Evolutionary conservation across 768 basidiomycete species (phyloP), one percentile per base, ranked within the genome.

Genomic region (Termitomyces sp.): DNA sequence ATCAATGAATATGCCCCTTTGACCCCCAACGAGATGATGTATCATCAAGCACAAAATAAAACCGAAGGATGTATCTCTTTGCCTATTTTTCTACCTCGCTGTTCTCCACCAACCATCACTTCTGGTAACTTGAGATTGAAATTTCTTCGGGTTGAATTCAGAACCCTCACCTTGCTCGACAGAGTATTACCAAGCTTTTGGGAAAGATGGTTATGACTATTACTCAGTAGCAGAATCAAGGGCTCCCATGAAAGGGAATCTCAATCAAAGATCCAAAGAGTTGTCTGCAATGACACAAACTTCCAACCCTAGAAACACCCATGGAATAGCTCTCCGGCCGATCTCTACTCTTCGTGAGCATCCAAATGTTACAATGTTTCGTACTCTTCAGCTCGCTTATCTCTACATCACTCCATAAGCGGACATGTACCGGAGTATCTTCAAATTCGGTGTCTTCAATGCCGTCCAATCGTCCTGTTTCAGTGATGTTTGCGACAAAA

Each of bases 401-500:
- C n/a, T 34, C 29, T 14, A 43, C 42, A 34, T 20, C 29, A 17
- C n/a, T 34, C 17, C n/a, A 49, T 9, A 65, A 96, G 96, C 93
- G 55, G 91, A 94, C 68, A 80, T 86, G 15, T 94, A 89, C 72
- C 85, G 91, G 15, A 77, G 81, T 0, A 76, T 94, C 2, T 97
- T 96, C 83, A 91, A 90, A 68, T 97, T 96, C 65, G 86, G 87
- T 0, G 84, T 89, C 3, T 98, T 98, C 79, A 98, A 98, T 70
- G 87, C 89, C 3, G 85, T 98, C 25, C 96, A 99, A 67, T 93
- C 91, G 14, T 80, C 79, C 34, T 94, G 92, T 70, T 92, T 91
- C 65, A 83, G 90, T 52, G 80, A 81, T 65, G 94, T 94, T 69
- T 60, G 85, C 70, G 5, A 37, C 45, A 45, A 57, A 29, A 7